Conservation (phyloP, 257 asterid species). For the Rhazya stricta region DNA sequence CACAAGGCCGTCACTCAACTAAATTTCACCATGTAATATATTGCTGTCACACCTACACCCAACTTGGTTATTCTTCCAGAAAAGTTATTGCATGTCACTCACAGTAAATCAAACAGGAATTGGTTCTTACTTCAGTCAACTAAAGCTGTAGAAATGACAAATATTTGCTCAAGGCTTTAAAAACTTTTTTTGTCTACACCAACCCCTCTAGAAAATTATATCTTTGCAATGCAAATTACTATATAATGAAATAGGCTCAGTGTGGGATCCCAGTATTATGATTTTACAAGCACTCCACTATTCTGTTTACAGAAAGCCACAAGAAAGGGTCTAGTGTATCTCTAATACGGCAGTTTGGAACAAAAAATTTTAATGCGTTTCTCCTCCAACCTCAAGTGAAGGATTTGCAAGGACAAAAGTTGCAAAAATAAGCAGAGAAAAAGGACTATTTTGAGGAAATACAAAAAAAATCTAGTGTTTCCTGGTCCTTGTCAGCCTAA, state of each 20-base stretch:
- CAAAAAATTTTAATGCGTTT: background rate
- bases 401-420: background rate
- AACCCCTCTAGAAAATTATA: background rate
- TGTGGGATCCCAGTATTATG: background rate
- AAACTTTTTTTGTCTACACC: background rate
- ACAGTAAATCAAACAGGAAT: background rate
- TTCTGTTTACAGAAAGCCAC: background rate
- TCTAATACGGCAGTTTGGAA: background rate
- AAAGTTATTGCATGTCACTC: background rate
- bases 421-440: slow-evolving; percentile 4
- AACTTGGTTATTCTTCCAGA: background rate
- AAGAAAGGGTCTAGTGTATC: background rate
- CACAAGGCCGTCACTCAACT: background rate
- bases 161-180: background rate
- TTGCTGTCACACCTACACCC: background rate
- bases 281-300: background rate
- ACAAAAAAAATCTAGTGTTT: background rate
- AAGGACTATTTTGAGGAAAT: background rate
- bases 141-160: background rate
- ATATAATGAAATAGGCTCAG: background rate
- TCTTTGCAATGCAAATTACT: background rate
- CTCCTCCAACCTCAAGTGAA: background rate
- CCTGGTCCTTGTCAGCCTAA: background rate
- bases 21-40: background rate
- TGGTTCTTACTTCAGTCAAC: background rate